Evolutionary conservation across 805 yeast genomes (phyloP).

Genomic region (Candida adriatica): DNA sequence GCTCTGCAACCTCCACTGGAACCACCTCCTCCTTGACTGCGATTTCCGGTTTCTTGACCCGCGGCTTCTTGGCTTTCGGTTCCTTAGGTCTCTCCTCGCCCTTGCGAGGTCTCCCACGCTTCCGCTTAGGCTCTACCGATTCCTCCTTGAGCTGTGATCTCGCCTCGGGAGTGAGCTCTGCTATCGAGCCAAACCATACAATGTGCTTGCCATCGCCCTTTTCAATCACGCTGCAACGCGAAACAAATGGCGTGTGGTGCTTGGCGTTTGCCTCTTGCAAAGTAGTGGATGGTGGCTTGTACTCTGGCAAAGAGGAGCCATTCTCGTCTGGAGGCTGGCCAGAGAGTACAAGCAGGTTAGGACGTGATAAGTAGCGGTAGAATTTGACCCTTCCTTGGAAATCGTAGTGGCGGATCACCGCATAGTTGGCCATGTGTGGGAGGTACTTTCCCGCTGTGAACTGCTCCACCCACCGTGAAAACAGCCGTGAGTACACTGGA

Average conservation of each 20-base stretch:
- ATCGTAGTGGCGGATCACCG: constrained; percentile 57
- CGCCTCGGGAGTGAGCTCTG: constrained; percentile 2
- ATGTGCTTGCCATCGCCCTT: constrained; percentile 5
- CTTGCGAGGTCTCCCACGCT: constrained; percentile 23
- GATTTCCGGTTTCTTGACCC: neutral
- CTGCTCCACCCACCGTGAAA: constrained; percentile 43
- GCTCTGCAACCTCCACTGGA: constrained; percentile 3
- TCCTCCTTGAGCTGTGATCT: constrained; percentile 4
- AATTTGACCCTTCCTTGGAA: constrained; percentile 69
- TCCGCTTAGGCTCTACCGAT: constrained; percentile 8
- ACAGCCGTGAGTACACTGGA: constrained; percentile 41
- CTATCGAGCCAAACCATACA: constrained; percentile 13
- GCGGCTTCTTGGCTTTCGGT: constrained; percentile 6
- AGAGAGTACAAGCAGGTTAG: constrained; percentile 29
- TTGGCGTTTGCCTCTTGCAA: constrained; percentile 19
- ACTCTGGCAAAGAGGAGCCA: constrained; percentile 25
- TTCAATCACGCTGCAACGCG: constrained; percentile 7
- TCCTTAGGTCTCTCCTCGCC: constrained; percentile 17
- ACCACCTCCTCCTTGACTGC: neutral
- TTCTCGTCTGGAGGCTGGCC: constrained; percentile 19
- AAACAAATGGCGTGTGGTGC: constrained; percentile 21
- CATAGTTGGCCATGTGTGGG: constrained; percentile 26
- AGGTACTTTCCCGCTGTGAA: constrained; percentile 31
- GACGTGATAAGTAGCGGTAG: constrained; percentile 53
- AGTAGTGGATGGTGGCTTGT: constrained; percentile 10